Conservation (phyloP, 768 basidiomycete genomes). For the Agaricus blazei region DNA sequence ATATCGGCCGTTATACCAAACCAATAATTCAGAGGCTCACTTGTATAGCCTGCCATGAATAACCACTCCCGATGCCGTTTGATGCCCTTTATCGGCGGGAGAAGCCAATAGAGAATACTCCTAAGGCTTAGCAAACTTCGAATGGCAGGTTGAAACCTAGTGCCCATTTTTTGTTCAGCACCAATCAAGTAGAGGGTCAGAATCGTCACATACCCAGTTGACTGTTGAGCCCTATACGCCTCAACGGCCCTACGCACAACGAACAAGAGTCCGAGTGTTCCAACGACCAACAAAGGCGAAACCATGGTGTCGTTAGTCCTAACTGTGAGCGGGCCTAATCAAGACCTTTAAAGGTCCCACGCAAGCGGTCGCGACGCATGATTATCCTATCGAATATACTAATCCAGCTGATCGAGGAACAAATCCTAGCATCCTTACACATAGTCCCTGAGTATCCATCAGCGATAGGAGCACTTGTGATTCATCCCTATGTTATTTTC, state of each 20-base stretch:
- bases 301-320: not conserved
- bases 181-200: not conserved
- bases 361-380: too few relatives aligned
- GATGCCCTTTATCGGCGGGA: conserved; percentile 25
- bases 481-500: too few relatives aligned
- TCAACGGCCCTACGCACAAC: conserved; percentile 1
- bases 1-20: not conserved
- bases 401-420: too few relatives aligned
- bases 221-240: conserved; percentile 6
- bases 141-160: conserved; percentile 29
- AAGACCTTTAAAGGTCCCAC: too few relatives aligned
- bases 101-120: conserved; percentile 18
- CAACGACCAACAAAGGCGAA: not conserved
- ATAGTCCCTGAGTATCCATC: too few relatives aligned
- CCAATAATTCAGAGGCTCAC: conserved; percentile 6
- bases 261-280: not conserved
- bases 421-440: too few relatives aligned
- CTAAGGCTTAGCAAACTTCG: conserved; percentile 22
- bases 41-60: conserved; percentile 25
- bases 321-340: not conserved
- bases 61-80: conserved; percentile 22
- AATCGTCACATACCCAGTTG: conserved; percentile 21
- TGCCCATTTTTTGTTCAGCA: not conserved
- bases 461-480: too few relatives aligned
- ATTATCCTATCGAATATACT: too few relatives aligned